These are phyloP conservation scores for Alternaria metachromatica DNA, from an alignment of 2,329 filamentous ascomycete species.

Conservation along the genomic window DNA sequence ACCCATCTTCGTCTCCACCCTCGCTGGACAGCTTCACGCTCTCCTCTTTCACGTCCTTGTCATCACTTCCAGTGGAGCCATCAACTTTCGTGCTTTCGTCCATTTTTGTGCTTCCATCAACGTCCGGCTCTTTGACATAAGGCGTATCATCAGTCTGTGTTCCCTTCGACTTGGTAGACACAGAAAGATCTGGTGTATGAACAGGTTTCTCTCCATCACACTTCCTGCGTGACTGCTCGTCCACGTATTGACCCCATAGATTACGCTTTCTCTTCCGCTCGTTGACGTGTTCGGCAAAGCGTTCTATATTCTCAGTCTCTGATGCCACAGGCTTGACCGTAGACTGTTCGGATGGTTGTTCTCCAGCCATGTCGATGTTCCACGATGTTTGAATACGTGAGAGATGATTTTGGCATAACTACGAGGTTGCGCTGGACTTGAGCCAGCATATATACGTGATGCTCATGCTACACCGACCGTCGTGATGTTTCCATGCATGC, in stretches of 20 bases:
- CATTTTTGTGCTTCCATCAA: no score
- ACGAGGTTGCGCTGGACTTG: neutral
- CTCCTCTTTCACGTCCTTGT: neutral
- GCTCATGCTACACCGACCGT: neutral
- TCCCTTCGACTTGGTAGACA: neutral
- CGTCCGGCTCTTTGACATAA: neutral
- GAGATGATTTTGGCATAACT: neutral
- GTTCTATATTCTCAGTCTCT: neutral
- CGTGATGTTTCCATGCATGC: accelerated
- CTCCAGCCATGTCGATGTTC: neutral
- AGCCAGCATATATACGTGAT: neutral
- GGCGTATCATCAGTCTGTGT: neutral
- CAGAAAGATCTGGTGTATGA: neutral
- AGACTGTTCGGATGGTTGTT: neutral
- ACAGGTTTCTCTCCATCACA: neutral
- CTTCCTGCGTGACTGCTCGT: neutral
- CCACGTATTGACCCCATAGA: neutral
- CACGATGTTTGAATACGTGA: neutral
- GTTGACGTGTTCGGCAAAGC: neutral
- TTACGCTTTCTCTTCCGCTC: neutral
- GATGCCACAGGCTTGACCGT: neutral
- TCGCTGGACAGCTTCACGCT: neutral
- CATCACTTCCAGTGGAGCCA: neutral
- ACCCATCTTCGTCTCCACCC: neutral
- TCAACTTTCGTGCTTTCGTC: no score